Base-by-base conservation (phyloP, 768 basidiomycete species). In the Macrolepiota fuliginosa region DNA sequence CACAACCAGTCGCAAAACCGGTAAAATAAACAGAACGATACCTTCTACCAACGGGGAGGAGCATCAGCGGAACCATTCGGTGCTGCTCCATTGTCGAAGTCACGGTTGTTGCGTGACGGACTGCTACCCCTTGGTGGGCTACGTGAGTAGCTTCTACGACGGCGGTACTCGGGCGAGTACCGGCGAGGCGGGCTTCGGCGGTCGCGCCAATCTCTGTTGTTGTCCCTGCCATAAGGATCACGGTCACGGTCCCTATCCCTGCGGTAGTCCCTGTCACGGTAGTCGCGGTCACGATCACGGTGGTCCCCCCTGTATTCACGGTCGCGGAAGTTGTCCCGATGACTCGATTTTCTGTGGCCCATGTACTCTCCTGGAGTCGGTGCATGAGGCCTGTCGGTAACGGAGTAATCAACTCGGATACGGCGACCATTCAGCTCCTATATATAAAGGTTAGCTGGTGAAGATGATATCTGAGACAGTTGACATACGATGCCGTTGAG, bases 281-380 rank as follows among this genome's bases (percentile, higher is more conserved):
- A 69, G 57, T 75, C 74, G 47, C 76, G 66, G 52, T 69, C 68
- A 58, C 54, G 56, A 49, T 76, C 75, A 47, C 78, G 70, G 49
- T 74, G 68, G 40, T 68, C 66, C 42, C 29, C 29, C 7, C 75
- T 79, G 35, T 81, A 77, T 52, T 76, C 73, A 42, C 72, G 67
- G 60, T 76, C 72, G 50, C 70, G 71, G 63, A 78, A 74, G 22
- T 74, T 71, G 56, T 80, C 78, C 22, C 78, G 73, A 45, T 67
- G 61, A 35, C 70, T 70, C 15, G 83, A 74, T 57, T 91, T 89
- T 53, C 91, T 86, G 66, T 92, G 90, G 12, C 96, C 94, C 92
- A 96, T 96, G 74, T 98, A 99, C 77, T 97, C 93, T 63, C 96
- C 96, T 3, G 96, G 96, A 10, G 96, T 99, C 9, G 97, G 94